Percentiles rank a stretch among this genome's conserved stretches.
Evolutionary conservation across 768 basidiomycete genomes (phyloP).

Genomic region (Cyclocybe aegerita): DNA sequence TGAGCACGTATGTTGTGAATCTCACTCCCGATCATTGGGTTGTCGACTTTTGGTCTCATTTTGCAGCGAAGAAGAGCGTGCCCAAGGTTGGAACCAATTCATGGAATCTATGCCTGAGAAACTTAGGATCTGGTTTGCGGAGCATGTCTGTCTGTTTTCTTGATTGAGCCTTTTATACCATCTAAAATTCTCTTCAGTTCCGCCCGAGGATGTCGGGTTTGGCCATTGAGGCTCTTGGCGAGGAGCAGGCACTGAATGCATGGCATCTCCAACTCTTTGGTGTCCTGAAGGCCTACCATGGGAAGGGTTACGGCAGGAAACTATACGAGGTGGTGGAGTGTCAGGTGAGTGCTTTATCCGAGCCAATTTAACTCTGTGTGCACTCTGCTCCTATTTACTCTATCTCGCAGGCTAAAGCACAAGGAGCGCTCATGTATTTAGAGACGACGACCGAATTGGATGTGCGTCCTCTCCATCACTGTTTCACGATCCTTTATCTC

Average conservation of each 20-base stretch:
- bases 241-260: slow-evolving; percentile 17
- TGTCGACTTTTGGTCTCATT: no score
- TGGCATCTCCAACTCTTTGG: slow-evolving; percentile 31
- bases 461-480: slow-evolving; percentile 12
- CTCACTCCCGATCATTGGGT: neutral
- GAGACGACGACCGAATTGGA: slow-evolving; percentile 28
- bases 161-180: neutral
- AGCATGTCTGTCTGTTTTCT: slow-evolving; percentile 18
- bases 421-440: slow-evolving; percentile 17
- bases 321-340: slow-evolving; percentile 23
- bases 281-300: slow-evolving; percentile 25
- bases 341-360: slow-evolving; percentile 11
- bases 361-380: neutral
- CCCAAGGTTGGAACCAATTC: slow-evolving; percentile 24
- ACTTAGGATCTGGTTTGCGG: slow-evolving; percentile 26
- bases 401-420: slow-evolving; percentile 17
- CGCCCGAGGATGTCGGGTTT: slow-evolving; percentile 17
- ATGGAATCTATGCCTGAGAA: slow-evolving; percentile 16
- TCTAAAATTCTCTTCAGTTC: slow-evolving; percentile 15
- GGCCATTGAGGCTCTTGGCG: slow-evolving; percentile 16
- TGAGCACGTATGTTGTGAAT: slow-evolving; percentile 10
- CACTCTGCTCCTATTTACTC: neutral
- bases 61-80: slow-evolving; percentile 25
- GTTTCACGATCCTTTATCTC: neutral
- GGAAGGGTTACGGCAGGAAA: slow-evolving; percentile 27